Evolutionary conservation across 225 moss, liverwort and hornwort species (phyloP), one percentile per base, ranked within the genome.

Genomic region (Climacium dendroides): DNA sequence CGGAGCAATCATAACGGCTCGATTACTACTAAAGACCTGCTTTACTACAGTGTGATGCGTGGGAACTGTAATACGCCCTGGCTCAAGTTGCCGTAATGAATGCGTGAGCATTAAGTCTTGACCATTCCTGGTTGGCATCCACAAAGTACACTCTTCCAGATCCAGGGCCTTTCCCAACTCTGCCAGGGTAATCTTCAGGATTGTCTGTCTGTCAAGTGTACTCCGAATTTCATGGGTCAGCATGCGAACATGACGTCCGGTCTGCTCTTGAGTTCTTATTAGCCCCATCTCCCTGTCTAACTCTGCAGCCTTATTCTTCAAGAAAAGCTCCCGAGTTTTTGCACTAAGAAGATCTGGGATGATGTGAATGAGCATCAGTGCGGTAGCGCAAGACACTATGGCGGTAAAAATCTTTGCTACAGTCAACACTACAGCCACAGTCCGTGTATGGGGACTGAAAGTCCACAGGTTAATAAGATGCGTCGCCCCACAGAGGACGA

Each of bases 221-320:
- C 92, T 92, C 82, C 93, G 93, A 72, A 94, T 94, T 79, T 94
- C 93, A 80, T 89, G 88, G 19, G 94, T 94, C 50, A 94, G 90
- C 94, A 93, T 92, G 67, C 93, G 93, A 29, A 92, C 94, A 83
- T 92, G 90, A 43, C 93, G 92, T 17, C 93, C 93, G 14, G 89
- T 91, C 88, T 90, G 89, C 65, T 93, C 94, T 79, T 91, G 92
- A 65, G 89, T 89, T 87, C 93, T 79, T 54, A 94, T 91, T 83
- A 93, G 47, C 62, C 93, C 94, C 94, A 94, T 94, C 85, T 94
- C 94, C 75, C 92, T 88, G 73, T 94, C 94, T 13, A 94, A 87
- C 92, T 94, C 93, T 25, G 89, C 94, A 84, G 94, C 94, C 94
- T 91, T 94, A 63, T 94, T 94, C 91, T 94, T 94, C 64, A 94